Evolutionary conservation across 1,284 basidiomycete genomes (phyloP), one percentile per base, ranked within the genome.

Genomic region (Singerocomus inundabilis): DNA sequence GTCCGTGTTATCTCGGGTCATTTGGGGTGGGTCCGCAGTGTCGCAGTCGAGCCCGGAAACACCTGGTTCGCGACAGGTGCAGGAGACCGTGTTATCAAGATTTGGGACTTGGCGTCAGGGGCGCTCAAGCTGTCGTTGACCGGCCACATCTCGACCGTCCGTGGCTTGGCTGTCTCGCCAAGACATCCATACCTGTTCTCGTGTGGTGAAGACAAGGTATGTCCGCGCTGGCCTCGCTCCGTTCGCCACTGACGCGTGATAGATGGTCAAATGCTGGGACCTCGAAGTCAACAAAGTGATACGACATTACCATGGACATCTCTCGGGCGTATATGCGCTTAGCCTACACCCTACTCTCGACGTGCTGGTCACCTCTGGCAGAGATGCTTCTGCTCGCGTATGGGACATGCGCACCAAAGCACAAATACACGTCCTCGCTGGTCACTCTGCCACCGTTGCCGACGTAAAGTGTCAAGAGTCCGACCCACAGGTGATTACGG

Each of bases 181-280:
- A 76, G 96, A 50, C 96, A 98, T 72, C 97, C 96, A 2, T 99
- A 99, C 70, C 74, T 99, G 25, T 99, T 99, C 69, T 97, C 93
- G 7, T 94, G 91, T 53, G 94, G 92, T 46, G 96, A 99, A 71
- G 96, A 99, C 72, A 98, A 98, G 82, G 90, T 89, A 46, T 51
- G 78, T 62, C 12, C 8, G 24, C 8, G 0, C 31, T 24, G 2
- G 13, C 4, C 18, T 24, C 5, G 1, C 0, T 25, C 6, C 25
- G 6, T 42, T 21, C 9, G 13, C 8, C 37, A 42, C 32, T 46
- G 21, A 48, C 26, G 18, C 18, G 12, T 8, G 1, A 5, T 64
- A 93, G 91, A 97, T 97, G 92, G 95, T 99, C 39, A 99, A 98
- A 75, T 99, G 97, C 64, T 99, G 97, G 97, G 96, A 99, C 66